Percentiles rank a stretch among this genome's conserved stretches.
phyloP scores from a whole-genome alignment of 2,329 filamentous ascomycete genomes.

The Trichophyton equinum region DNA sequence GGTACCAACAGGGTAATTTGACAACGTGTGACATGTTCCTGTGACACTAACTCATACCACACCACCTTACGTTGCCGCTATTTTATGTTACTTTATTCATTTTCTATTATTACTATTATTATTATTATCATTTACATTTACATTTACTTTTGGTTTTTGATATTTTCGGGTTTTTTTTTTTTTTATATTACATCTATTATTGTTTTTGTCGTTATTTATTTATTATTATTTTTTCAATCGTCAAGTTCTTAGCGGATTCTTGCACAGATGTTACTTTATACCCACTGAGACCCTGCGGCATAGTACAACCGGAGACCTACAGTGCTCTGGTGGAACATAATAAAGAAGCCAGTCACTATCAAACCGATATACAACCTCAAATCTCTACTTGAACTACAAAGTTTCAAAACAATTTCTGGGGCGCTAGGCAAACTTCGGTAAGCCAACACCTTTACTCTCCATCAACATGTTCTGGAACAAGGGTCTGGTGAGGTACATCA shows the following conservation, averaged over 20 bases:
- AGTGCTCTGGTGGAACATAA: constrained; percentile 21
- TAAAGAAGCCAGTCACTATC: constrained; percentile 16
- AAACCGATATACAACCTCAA: constrained; percentile 13
- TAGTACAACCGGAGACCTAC: constrained; percentile 23
- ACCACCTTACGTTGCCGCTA: background rate
- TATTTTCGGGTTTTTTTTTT: no score
- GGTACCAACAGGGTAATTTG: background rate
- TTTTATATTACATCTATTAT: no score
- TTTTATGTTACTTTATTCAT: background rate
- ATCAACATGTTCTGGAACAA: constrained; percentile 6
- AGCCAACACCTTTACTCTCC: background rate
- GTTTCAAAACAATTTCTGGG: constrained; percentile 9
- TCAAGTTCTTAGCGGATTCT: background rate
- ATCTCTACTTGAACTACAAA: constrained; percentile 5
- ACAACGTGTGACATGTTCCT: constrained; percentile 1
- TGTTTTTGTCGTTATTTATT: no score
- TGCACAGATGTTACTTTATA: background rate
- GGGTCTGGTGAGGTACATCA: background rate
- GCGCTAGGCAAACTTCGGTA: constrained; percentile 5
- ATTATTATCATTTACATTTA: no score
- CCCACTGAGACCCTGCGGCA: constrained; percentile 13
- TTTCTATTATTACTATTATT: no score
- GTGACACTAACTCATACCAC: background rate
- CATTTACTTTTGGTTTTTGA: no score
- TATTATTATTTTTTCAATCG: background rate